A percentile compares a stretch with the other conserved stretches of the same genome.
Evolutionary conservation across 2,329 filamentous ascomycete genomes (phyloP).

Genomic region (Exophiala aquamarina): DNA sequence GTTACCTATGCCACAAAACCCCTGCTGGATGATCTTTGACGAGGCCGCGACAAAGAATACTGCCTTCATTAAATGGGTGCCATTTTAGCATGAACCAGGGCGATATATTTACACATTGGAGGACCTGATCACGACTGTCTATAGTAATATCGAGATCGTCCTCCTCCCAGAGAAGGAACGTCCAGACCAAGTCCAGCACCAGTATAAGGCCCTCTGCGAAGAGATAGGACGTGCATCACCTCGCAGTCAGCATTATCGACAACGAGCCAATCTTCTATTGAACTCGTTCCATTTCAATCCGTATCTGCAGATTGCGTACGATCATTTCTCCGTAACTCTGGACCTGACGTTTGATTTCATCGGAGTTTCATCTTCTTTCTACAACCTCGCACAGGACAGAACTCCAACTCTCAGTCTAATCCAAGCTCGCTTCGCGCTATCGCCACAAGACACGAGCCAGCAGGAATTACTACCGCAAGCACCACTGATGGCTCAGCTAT

Average conservation of each 20-base stretch:
- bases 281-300: constrained; percentile 46
- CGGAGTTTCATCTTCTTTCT: constrained; percentile 29
- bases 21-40: neutral
- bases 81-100: neutral
- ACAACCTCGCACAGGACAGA: neutral
- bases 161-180: constrained; percentile 47
- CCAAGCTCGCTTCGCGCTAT: neutral
- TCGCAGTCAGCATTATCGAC: constrained; percentile 32
- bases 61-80: neutral
- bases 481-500: neutral
- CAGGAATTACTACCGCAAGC: no score
- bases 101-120: neutral
- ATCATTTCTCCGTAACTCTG: constrained; percentile 48
- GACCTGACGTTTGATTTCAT: constrained; percentile 54
- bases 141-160: constrained; percentile 49
- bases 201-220: constrained; percentile 47
- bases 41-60: neutral
- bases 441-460: no score
- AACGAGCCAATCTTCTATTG: constrained; percentile 48
- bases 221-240: constrained; percentile 28
- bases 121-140: constrained; percentile 46
- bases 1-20: neutral
- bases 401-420: neutral
- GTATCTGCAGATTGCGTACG: constrained; percentile 51
- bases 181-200: constrained; percentile 49